Evolutionary conservation across 805 yeast species (phyloP).

Genomic region (Hanseniaspora guilliermondii): DNA sequence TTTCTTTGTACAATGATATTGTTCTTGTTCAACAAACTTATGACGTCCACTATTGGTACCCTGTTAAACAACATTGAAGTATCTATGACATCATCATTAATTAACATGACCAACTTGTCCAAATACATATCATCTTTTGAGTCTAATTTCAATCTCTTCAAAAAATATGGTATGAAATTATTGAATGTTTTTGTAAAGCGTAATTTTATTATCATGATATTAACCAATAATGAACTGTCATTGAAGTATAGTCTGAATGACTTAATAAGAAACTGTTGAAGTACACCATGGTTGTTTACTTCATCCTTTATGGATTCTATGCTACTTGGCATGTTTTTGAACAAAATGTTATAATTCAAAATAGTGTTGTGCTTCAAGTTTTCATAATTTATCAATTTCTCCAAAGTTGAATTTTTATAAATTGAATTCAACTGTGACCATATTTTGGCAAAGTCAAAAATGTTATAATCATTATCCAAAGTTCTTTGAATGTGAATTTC

Average conservation of each 20-base stretch:
- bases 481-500: not conserved
- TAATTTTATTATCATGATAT: not conserved
- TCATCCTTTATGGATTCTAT: constrained; percentile 6
- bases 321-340: not conserved
- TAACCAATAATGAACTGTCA: not conserved
- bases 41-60: not conserved
- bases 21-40: not conserved
- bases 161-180: constrained; percentile 10
- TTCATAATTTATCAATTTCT: not conserved
- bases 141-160: constrained; percentile 12
- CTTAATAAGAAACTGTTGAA: constrained; percentile 11
- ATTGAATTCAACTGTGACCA: not conserved
- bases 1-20: not conserved
- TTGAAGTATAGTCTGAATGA: constrained; percentile 7
- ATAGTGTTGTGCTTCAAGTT: constrained; percentile 5
- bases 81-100: constrained; percentile 1
- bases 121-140: constrained; percentile 1
- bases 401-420: not conserved
- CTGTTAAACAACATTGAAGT: not conserved
- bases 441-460: constrained; percentile 1
- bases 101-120: not conserved
- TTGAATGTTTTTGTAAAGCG: constrained; percentile 10
- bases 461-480: not conserved
- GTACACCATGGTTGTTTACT: constrained; percentile 1
- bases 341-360: constrained; percentile 1